Percentiles rank a stretch among this genome's conserved stretches.
phyloP scores from a whole-genome alignment of 2,329 filamentous ascomycete species.

The Alternaria brassicicola region DNA sequence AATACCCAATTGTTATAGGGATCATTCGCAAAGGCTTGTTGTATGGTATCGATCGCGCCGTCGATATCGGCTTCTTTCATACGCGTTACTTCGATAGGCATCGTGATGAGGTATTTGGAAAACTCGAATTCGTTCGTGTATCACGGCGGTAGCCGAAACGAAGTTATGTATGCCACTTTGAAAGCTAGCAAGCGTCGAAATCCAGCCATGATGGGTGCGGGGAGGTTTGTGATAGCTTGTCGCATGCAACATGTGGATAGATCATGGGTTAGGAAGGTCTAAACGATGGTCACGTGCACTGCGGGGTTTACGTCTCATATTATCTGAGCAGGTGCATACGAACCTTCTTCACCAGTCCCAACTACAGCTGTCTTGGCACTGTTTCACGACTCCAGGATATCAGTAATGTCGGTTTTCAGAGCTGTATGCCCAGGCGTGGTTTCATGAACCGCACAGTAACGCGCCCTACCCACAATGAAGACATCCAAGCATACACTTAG shows the following conservation, averaged over 20 bases:
- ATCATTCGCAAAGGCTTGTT: slow-evolving; percentile 69
- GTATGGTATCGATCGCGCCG: slow-evolving; percentile 68
- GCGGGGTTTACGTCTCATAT: not conserved
- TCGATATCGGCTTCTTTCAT: slow-evolving; percentile 67
- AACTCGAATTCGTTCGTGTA: not conserved
- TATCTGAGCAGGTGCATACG: not conserved
- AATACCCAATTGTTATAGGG: slow-evolving; percentile 72
- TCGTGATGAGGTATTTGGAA: slow-evolving; percentile 10
- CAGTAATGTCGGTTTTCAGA: not conserved
- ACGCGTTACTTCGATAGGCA: slow-evolving; percentile 61
- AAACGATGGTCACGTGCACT: slow-evolving; percentile 7
- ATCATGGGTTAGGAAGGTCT: slow-evolving; percentile 5
- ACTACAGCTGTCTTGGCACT: not conserved
- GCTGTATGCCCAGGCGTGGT: not conserved
- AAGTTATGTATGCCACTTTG: not conserved
- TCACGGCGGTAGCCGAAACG: not conserved
- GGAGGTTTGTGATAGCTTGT: slow-evolving; percentile 10
- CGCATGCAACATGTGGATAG: slow-evolving; percentile 6
- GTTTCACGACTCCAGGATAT: not conserved
- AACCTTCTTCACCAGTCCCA: not conserved
- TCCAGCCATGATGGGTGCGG: slow-evolving; percentile 22
- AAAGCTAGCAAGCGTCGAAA: not conserved
- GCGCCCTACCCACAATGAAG: not conserved
- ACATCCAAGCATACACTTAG: not conserved
- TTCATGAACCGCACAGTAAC: not conserved